phyloP scores from a whole-genome alignment of 169 alveolate genomes.

The Eimeria maxima region DNA sequence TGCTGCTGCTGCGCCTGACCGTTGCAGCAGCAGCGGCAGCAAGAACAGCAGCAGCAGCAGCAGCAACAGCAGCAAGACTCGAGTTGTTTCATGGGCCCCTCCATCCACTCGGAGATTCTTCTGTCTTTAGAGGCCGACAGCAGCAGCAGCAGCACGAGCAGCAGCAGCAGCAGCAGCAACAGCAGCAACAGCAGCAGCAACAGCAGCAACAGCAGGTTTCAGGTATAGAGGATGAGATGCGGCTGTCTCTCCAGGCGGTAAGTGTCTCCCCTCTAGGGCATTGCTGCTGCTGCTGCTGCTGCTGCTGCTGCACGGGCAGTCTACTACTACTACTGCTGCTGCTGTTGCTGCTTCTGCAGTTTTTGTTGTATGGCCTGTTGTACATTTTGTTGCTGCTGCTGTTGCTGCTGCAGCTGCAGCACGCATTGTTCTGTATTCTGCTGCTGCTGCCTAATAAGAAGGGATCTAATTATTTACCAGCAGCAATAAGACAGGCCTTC shows the following conservation, averaged over 20 bases:
- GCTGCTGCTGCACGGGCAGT: background rate
- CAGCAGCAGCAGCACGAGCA: slow-evolving; percentile 3
- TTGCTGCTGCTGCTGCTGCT: too few relatives aligned
- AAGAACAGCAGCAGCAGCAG: background rate
- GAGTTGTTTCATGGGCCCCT: background rate
- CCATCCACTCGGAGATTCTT: background rate
- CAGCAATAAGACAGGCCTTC: background rate
- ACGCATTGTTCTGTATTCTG: background rate
- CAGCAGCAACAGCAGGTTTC: background rate
- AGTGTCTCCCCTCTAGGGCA: background rate
- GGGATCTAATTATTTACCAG: background rate
- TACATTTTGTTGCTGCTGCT: background rate
- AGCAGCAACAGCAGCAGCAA: too few relatives aligned
- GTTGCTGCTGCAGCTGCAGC: slow-evolving; percentile 19
- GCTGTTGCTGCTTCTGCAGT: slow-evolving; percentile 3
- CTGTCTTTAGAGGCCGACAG: background rate
- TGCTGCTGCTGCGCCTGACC: too few relatives aligned
- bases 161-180: background rate
- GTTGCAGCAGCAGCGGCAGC: background rate
- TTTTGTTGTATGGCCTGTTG: background rate
- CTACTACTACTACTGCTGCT: background rate
- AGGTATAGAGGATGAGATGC: background rate
- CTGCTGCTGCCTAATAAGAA: background rate
- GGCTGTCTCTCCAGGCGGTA: slow-evolving; percentile 42
- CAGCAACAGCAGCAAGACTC: background rate